Conservation (phyloP, 805 yeast genomes). For the Teunomyces tritomae region DNA sequence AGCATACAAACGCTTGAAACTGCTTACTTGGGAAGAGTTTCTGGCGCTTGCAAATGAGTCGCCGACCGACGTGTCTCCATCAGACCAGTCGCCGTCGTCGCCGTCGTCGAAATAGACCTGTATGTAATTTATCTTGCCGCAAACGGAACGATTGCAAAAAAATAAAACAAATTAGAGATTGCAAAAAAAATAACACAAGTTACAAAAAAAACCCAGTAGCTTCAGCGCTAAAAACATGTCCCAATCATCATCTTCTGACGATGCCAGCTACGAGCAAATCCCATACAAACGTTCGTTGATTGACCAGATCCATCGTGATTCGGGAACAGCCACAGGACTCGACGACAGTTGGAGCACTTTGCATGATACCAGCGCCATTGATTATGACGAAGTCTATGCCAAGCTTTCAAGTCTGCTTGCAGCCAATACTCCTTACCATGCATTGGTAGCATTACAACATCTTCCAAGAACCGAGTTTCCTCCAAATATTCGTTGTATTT, state of each 20-base stretch:
- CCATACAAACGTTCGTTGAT: not conserved
- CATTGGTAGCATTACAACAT: slow-evolving; percentile 13
- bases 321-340: not conserved
- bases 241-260: not conserved
- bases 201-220: not conserved
- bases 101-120: not conserved
- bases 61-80: too few species aligned
- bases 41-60: slow-evolving; percentile 12
- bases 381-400: slow-evolving; percentile 2
- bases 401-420: slow-evolving; percentile 4
- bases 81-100: too few species aligned
- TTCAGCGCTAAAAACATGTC: not conserved
- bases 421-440: slow-evolving; percentile 13
- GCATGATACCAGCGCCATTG: not conserved
- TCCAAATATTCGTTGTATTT: slow-evolving; percentile 13
- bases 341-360: slow-evolving; percentile 1
- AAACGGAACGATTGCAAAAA: not conserved
- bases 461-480: not conserved
- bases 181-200: not conserved
- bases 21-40: slow-evolving; percentile 15
- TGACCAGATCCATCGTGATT: slow-evolving; percentile 1
- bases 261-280: not conserved
- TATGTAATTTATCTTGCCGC: not conserved
- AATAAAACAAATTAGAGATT: not conserved
- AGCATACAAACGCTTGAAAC: slow-evolving; percentile 18